A percentile compares a stretch with the other conserved stretches of the same genome.
Conservation (phyloP, 1,139 yeast genomes). For the Taphrina deformans region DNA sequence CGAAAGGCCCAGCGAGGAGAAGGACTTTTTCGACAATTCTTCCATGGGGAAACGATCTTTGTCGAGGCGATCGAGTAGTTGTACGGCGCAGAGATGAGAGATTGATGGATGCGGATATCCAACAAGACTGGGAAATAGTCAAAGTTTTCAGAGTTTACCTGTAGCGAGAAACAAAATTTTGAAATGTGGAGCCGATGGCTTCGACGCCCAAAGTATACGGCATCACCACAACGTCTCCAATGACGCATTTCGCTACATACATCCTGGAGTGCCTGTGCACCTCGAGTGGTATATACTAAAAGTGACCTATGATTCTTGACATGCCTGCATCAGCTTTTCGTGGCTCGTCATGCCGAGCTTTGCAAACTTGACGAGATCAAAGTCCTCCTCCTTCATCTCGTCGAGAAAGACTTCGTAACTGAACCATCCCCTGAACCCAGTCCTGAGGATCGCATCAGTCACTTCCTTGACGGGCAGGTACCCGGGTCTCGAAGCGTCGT, state of each 20-base stretch:
- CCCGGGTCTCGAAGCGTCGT: slow-evolving; percentile 25
- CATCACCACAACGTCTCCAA: too few relatives aligned
- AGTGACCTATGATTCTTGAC: too few relatives aligned
- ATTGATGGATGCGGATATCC: too few relatives aligned
- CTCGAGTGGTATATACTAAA: too few relatives aligned
- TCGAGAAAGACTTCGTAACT: slow-evolving; percentile 32
- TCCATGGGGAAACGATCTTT: too few relatives aligned
- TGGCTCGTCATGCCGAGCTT: slow-evolving; percentile 29
- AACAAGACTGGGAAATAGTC: too few relatives aligned
- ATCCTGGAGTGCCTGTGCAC: too few relatives aligned
- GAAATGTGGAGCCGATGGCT: slow-evolving; percentile 10
- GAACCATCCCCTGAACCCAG: slow-evolving; percentile 36
- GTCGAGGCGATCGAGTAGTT: too few relatives aligned
- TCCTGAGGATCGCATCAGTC: slow-evolving; percentile 16
- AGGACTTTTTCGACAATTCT: slow-evolving; percentile 43
- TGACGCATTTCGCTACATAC: too few relatives aligned
- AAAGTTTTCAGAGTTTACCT: too few relatives aligned
- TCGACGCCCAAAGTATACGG: not conserved
- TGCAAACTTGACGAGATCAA: slow-evolving; percentile 28
- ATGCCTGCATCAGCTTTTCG: slow-evolving; percentile 11
- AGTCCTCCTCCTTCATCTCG: slow-evolving; percentile 23
- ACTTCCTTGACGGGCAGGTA: slow-evolving; percentile 33
- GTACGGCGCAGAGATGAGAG: too few relatives aligned
- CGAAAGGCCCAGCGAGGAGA: slow-evolving; percentile 71
- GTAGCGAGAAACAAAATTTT: not conserved